Percentiles rank a stretch among this genome's conserved stretches.
Evolutionary conservation across 2,329 filamentous ascomycete species (phyloP).

Genomic region (Graphilbum sp.): DNA sequence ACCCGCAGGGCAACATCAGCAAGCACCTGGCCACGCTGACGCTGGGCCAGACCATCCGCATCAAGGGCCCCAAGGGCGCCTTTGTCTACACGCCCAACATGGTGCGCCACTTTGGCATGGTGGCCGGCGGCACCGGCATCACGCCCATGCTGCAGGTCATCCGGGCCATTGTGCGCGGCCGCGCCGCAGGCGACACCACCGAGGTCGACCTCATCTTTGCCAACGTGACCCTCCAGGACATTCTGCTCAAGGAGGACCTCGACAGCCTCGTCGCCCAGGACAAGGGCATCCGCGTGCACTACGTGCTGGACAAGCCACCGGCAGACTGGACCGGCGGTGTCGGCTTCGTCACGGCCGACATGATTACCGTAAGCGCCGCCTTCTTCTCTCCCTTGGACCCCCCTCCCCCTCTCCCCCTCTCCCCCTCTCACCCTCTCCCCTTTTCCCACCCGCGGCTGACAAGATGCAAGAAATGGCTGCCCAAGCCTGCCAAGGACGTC

Average conservation of each 20-base stretch:
- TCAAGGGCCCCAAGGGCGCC: slow-evolving; percentile 88
- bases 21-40: slow-evolving; percentile 73
- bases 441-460: no score
- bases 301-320: slow-evolving; percentile 91
- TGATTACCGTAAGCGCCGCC: slow-evolving; percentile 51
- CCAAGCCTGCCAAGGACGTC: slow-evolving; percentile 68
- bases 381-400: background rate
- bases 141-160: slow-evolving; percentile 97
- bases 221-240: slow-evolving; percentile 87
- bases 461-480: slow-evolving; percentile 51
- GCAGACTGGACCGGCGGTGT: slow-evolving; percentile 83
- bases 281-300: slow-evolving; percentile 70
- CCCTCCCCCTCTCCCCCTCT: slow-evolving; percentile 9
- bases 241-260: slow-evolving; percentile 82
- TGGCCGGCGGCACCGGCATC: slow-evolving; percentile 92
- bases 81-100: slow-evolving; percentile 97
- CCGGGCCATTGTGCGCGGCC: slow-evolving; percentile 72
- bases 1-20: slow-evolving; percentile 94
- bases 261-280: slow-evolving; percentile 66
- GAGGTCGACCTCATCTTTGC: slow-evolving; percentile 92
- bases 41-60: slow-evolving; percentile 75
- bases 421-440: no score
- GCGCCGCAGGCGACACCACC: slow-evolving; percentile 65
- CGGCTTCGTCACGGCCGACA: slow-evolving; percentile 87
- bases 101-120: slow-evolving; percentile 93